A percentile compares a stretch with the other conserved stretches of the same genome.
These are phyloP conservation scores for Rhizopus sp. DNA, from an alignment of 371 early-diverging fungal species.

Conservation along the genomic window DNA sequence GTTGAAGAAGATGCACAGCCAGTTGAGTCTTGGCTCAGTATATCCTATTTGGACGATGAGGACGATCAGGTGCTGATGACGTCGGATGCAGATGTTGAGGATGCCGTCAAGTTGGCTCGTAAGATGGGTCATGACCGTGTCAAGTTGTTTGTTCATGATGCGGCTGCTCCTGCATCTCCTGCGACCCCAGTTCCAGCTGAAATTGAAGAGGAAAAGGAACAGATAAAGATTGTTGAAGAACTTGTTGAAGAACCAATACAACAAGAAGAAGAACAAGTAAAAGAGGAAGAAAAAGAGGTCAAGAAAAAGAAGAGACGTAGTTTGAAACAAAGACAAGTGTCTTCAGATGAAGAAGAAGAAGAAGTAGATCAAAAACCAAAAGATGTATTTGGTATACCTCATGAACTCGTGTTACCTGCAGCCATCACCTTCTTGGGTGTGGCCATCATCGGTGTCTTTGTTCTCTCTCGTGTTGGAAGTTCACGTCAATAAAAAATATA, in stretches of 20 bases:
- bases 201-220: constrained; percentile 2
- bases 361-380: constrained; percentile 11
- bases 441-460: constrained; percentile 63
- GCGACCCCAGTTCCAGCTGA: constrained; percentile 4
- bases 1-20: constrained; percentile 12
- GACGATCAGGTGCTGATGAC: constrained; percentile 84
- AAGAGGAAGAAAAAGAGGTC: neutral
- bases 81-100: constrained; percentile 76
- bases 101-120: constrained; percentile 81
- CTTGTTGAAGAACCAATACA: constrained; percentile 9
- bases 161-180: constrained; percentile 6
- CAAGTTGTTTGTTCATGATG: constrained; percentile 68
- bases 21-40: constrained; percentile 48
- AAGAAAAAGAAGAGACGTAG: constrained; percentile 15
- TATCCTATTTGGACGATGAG: constrained; percentile 90
- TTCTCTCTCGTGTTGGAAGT: constrained; percentile 38
- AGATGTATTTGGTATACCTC: constrained; percentile 40
- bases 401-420: constrained; percentile 61
- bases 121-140: constrained; percentile 77
- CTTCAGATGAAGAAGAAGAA: constrained; percentile 15
- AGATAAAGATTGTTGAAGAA: neutral
- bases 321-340: constrained; percentile 6
- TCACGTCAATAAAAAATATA: neutral
- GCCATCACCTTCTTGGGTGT: constrained; percentile 62
- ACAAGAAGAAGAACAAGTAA: constrained; percentile 6